These are phyloP conservation scores for Schwanniomyces sp. DNA, from an alignment of 805 yeast species.

Conservation along the genomic window DNA sequence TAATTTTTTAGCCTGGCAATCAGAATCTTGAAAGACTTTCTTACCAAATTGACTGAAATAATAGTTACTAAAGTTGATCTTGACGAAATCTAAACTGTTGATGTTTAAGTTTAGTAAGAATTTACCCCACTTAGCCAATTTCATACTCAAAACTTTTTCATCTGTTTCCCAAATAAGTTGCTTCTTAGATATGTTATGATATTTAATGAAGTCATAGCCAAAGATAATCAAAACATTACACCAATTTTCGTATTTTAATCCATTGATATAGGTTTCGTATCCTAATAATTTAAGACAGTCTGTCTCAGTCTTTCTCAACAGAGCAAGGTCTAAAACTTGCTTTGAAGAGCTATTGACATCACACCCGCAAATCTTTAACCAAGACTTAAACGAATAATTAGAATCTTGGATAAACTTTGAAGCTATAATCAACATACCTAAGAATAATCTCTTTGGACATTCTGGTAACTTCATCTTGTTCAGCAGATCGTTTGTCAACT, in stretches of 20 bases:
- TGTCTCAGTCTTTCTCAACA: constrained; percentile 54
- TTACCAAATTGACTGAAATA: constrained; percentile 29
- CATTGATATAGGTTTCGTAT: constrained; percentile 57
- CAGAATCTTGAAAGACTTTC: constrained; percentile 22
- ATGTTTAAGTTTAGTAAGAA: constrained; percentile 24
- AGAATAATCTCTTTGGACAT: constrained; percentile 67
- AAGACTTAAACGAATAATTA: constrained; percentile 64
- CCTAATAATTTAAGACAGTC: constrained; percentile 52
- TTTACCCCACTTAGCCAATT: constrained; percentile 26
- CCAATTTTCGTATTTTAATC: constrained; percentile 47
- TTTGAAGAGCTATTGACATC: constrained; percentile 9
- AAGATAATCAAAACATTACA: constrained; percentile 42
- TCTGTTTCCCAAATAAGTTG: constrained; percentile 26
- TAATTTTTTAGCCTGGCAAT: not conserved
- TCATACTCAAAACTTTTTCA: constrained; percentile 14
- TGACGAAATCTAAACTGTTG: constrained; percentile 19
- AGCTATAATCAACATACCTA: constrained; percentile 68
- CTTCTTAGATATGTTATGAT: constrained; percentile 28
- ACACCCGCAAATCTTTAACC: constrained; percentile 73
- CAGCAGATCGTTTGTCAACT: constrained; percentile 9
- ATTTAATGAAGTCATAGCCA: constrained; percentile 42
- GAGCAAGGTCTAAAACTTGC: constrained; percentile 39
- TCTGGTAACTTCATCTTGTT: constrained; percentile 9
- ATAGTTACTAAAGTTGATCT: constrained; percentile 26
- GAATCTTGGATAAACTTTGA: constrained; percentile 74